Base-by-base conservation (phyloP, 208 protist genomes). In the Acanthamoeba royreba region DNA sequence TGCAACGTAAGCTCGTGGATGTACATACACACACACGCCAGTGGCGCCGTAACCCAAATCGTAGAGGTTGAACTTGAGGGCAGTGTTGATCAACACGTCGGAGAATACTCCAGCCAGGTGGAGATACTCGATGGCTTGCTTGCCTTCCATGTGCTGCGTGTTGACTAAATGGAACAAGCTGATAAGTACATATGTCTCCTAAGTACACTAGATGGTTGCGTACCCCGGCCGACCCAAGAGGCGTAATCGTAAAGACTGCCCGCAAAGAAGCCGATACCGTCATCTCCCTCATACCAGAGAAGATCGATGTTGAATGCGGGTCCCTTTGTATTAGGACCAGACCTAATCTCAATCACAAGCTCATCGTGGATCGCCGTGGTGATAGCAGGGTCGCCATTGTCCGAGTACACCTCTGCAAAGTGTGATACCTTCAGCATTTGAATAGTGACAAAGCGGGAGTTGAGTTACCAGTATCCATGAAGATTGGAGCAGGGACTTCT, bases 261-360 rank as follows among this genome's bases (percentile, higher is more conserved):
- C n/a, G 88, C 88, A 45, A 93, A 93, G 88, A 93, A 93, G 66
- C 88, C 88, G 45, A 93, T 93, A 40, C 88, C 88, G 38, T 83
- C 45, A 35, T 93, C 88, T 13, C 88, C 88, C 58, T 91, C 85
- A 40, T 91, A 93, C 88, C 88, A 93, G 9, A 93, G 88, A 13
- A 93, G 13, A 45, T 74, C 45, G 52, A 74, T 43, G 45, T 93
- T 61, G 52, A 93, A 58, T n/a, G 42, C 31, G 11, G 88, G 74
- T 31, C 88, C 88, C 66, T 81, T 74, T 38, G 63, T 83, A 33
- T 74, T 83, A 17, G 55, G 55, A 9, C 88, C 63, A 8, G 46
- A 47, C 69, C 66, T 93, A 47, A 93, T 93, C 88, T 93, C 61
- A 13, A 93, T 83, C 43, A 93, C 88, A 8, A 93, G 17, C 45